Evolutionary conservation across 164 flowering plant genomes (phyloP), one percentile per base, ranked within the genome.

Genomic region (Sextonia rubra): DNA sequence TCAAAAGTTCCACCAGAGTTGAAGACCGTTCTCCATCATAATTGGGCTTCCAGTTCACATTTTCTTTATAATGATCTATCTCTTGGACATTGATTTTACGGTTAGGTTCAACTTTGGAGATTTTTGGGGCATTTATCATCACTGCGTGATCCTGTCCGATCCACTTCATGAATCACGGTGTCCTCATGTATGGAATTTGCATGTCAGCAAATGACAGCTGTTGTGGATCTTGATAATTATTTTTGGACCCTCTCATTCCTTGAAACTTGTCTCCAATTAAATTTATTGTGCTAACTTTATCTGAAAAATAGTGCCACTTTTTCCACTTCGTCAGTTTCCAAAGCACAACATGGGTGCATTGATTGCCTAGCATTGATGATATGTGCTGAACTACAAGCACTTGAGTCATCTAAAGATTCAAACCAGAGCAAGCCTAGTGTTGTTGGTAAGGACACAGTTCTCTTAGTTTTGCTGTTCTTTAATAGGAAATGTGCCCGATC

Each of bases 291-390:
- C 15, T 44, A n/a, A 8, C 24, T n/a, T 66, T 8, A 12, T 44
- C 26, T 66, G 22, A 37, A n/a, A 9, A 20, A 12, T 25, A 68
- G 47, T 71, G 15, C 26, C 58, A 47, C 71, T 23, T 9, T 12
- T 64, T 8, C 44, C 18, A 14, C 47, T 6, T 74, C 26, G 22
- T 26, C 86, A 93, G 98, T 91, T 77, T 89, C 90, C 66, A 91
- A 89, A 83, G 93, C 87, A 64, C 97, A 91, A 55, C 97, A 90
- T 76, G 98, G 98, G 4, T 93, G 94, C 82, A 91, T 93, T 71
- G 97, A 93, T 75, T 93, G 92, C 75, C 78, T 93, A 47, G 98
- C 98, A 55, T 74, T 88, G 77, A 90, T 91, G 90, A 78, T 93
- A 56, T 90, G 94, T 74, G 82, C 94, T 17, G 93, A 93, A 69